Evolutionary conservation across 169 alveolate genomes (phyloP).

Genomic region (Hammondia hammondi): DNA sequence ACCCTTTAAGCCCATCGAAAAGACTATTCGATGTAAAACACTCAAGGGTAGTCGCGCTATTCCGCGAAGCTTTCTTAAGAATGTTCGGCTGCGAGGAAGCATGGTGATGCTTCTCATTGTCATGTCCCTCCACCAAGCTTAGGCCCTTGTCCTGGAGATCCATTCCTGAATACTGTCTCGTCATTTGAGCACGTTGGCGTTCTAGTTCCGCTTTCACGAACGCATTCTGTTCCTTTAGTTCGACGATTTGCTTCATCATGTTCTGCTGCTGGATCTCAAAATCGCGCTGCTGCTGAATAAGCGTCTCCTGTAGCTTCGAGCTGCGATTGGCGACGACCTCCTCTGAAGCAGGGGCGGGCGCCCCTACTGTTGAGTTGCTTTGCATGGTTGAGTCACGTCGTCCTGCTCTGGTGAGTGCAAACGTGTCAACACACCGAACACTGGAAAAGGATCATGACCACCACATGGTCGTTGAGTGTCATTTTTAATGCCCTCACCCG

Average conservation of each 20-base stretch:
- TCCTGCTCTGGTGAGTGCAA: too few relatives aligned
- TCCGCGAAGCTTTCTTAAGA: background rate
- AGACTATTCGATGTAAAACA: background rate
- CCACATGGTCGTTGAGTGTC: too few relatives aligned
- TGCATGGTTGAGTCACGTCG: too few relatives aligned
- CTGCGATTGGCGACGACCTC: background rate
- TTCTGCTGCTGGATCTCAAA: background rate
- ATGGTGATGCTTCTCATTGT: background rate
- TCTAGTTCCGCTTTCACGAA: background rate
- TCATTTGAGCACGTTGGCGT: background rate
- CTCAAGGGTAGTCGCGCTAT: background rate
- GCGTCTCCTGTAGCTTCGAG: background rate
- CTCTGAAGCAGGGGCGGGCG: too few relatives aligned
- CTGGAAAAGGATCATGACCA: too few relatives aligned
- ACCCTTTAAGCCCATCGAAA: background rate
- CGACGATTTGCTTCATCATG: background rate
- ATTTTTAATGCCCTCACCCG: too few relatives aligned
- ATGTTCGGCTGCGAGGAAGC: background rate
- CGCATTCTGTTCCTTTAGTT: background rate
- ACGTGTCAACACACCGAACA: too few relatives aligned
- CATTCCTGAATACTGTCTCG: background rate
- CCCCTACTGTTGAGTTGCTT: too few relatives aligned
- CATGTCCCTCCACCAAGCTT: background rate
- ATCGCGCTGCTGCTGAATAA: background rate
- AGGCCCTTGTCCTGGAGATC: background rate